Percentiles rank a stretch among this genome's conserved stretches.
These are phyloP conservation scores for Yamadazyma membranifaciens DNA, from an alignment of 1,139 yeast genomes.

Conservation along the genomic window DNA sequence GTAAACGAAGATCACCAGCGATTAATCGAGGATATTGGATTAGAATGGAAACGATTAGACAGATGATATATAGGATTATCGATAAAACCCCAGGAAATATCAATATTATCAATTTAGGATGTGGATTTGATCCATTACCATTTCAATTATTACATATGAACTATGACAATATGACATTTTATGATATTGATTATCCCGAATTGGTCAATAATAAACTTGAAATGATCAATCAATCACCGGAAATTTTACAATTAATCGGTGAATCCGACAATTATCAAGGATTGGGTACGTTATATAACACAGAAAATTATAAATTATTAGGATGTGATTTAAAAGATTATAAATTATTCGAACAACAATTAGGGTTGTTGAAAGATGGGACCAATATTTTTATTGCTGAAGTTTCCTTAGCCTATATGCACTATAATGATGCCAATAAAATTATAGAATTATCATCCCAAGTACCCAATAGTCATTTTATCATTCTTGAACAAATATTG, in stretches of 20 bases:
- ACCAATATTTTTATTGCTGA: constrained; percentile 69
- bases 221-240: constrained; percentile 49
- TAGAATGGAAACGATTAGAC: constrained; percentile 68
- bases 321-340: constrained; percentile 69
- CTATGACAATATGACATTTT: constrained; percentile 38
- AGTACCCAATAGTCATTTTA: constrained; percentile 55
- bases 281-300: constrained; percentile 33
- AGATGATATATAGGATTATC: constrained; percentile 44
- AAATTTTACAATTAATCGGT: constrained; percentile 50
- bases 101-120: constrained; percentile 68
- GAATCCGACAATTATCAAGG: constrained; percentile 7
- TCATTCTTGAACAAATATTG: constrained; percentile 69
- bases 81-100: constrained; percentile 24
- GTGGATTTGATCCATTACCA: constrained; percentile 81
- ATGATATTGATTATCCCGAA: constrained; percentile 78
- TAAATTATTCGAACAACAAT: constrained; percentile 35
- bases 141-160: constrained; percentile 52
- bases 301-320: constrained; percentile 54
- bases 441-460: constrained; percentile 52
- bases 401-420: constrained; percentile 81
- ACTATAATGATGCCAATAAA: constrained; percentile 62
- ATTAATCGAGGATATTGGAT: constrained; percentile 85
- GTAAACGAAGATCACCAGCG: constrained; percentile 73
- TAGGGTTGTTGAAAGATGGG: constrained; percentile 25
- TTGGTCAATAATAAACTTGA: constrained; percentile 52